These are phyloP conservation scores for Thermochaetoides thermophila DNA, from an alignment of 495 filamentous ascomycete genomes.

Conservation along the genomic window DNA sequence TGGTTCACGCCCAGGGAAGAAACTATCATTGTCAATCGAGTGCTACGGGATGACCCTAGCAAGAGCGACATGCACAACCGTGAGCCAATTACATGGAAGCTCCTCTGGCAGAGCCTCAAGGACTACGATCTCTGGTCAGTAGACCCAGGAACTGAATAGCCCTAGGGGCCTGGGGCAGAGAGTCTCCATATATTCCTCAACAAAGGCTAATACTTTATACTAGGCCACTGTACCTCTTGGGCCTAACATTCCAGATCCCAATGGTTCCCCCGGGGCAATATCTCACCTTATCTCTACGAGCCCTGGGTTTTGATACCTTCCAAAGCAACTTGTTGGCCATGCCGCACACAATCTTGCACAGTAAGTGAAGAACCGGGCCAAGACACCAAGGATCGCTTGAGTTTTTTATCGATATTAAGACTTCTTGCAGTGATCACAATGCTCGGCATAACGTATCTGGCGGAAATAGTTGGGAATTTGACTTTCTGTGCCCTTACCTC, in stretches of 20 bases:
- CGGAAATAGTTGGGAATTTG: conserved; percentile 36
- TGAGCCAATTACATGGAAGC: conserved; percentile 43
- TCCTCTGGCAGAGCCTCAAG: conserved; percentile 45
- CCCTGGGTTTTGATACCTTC: conserved; percentile 54
- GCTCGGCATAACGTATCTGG: conserved; percentile 32
- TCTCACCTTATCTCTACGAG: conserved; percentile 49
- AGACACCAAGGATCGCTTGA: too few relatives aligned
- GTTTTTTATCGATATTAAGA: too few relatives aligned
- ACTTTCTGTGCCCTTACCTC: conserved; percentile 29
- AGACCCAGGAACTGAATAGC: too few relatives aligned
- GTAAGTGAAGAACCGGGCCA: conserved; percentile 14
- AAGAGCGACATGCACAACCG: conserved; percentile 49
- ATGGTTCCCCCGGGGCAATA: conserved; percentile 42
- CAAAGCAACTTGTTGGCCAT: conserved; percentile 41
- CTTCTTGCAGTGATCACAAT: conserved; percentile 29
- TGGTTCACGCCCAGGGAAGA: conserved; percentile 53
- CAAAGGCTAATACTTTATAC: neutral
- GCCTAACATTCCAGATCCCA: conserved; percentile 48
- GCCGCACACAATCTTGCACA: conserved; percentile 23
- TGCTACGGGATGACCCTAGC: conserved; percentile 55
- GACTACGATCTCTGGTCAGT: conserved; percentile 59
- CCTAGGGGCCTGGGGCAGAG: neutral
- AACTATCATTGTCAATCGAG: conserved; percentile 57
- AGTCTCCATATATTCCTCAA: neutral
- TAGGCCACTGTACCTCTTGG: conserved; percentile 52